Base-by-base conservation (phyloP, 1,284 basidiomycete species). In the Puccinia hordei region DNA sequence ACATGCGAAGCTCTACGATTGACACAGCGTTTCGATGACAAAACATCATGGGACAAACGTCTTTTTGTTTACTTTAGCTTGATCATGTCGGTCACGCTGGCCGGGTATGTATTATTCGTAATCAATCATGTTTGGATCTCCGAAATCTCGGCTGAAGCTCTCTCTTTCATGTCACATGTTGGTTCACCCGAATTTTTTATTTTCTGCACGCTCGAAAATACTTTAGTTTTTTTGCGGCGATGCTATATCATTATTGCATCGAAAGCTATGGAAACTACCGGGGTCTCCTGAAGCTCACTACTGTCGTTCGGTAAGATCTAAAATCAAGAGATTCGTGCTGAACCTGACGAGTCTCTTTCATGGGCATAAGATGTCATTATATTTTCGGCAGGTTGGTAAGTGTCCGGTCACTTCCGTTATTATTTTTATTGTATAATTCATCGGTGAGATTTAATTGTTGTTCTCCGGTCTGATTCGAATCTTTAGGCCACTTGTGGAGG, bases 41-140 rank as follows among this genome's bases (percentile, higher is more conserved):
- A 75, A 17, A 75, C 61, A 22, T 65, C 73, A 33, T 44, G 41
- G 73, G 41, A 41, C 22, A 65, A 65, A 10, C 73, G 73, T 12
- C 44, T 51, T 33, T 75, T 75, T 51, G 73, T 75, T 30, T 75
- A 63, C 44, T 75, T 75, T 27, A 55, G 71, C 38, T 73, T 73
- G 53, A 19, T 73, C 22, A 59, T 59, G 71, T 41, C 71, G 51
- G 33, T 59, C 4, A 55, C 71, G 19, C 24, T 41, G 41, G 63
- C 63, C 15, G 63, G 63, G 63, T 66, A 66, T 27, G 63, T 24
- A 66, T 27, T 19, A 22, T 44, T 46, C 41, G 19, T 5, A 65
- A 19, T 41, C 61, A 65, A 12, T 5, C 38, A 22, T 12, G 2
- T n/a, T 51, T 49, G 15, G 59, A 30, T 19, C 30, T 63, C 30